Conservation (phyloP, 768 basidiomycete species). For the Russula sp. region DNA sequence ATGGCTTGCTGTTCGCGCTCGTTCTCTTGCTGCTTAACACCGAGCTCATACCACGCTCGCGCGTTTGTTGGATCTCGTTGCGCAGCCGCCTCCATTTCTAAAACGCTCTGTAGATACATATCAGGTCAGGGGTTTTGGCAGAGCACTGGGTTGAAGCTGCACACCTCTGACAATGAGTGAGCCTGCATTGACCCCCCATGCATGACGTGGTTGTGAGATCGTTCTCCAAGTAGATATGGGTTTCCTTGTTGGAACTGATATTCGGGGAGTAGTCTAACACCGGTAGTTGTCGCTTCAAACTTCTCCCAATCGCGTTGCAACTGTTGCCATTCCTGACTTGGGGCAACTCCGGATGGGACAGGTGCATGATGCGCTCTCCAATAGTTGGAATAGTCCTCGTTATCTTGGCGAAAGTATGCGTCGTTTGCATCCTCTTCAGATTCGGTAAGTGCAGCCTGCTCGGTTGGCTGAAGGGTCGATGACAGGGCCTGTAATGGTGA, state of each 20-base stretch:
- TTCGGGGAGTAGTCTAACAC: slow-evolving; percentile 45
- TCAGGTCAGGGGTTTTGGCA: background rate
- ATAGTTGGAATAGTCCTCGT: slow-evolving; percentile 54
- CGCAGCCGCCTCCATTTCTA: slow-evolving; percentile 85
- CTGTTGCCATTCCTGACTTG: slow-evolving; percentile 45
- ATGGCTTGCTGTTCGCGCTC: slow-evolving; percentile 91
- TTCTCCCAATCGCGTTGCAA: slow-evolving; percentile 76
- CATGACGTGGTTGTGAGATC: slow-evolving; percentile 39
- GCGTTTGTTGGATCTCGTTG: slow-evolving; percentile 68
- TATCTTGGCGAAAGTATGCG: slow-evolving; percentile 65
- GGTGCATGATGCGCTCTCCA: slow-evolving; percentile 40
- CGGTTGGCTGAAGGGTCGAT: background rate
- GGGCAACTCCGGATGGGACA: background rate
- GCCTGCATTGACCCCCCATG: slow-evolving; percentile 21
- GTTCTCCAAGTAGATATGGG: slow-evolving; percentile 64
- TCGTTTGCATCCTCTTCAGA: slow-evolving; percentile 42
- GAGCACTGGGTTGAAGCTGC: slow-evolving; percentile 15
- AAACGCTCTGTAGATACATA: slow-evolving; percentile 52
- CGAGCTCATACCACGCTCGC: slow-evolving; percentile 82
- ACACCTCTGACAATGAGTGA: slow-evolving; percentile 35
- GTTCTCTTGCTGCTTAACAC: slow-evolving; percentile 96
- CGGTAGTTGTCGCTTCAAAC: slow-evolving; percentile 66
- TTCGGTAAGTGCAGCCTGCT: background rate
- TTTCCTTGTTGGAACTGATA: slow-evolving; percentile 77
- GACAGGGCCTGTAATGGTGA: background rate